Conservation (phyloP, 2,329 filamentous ascomycete species). For the Sclerotinia spermophila region DNA sequence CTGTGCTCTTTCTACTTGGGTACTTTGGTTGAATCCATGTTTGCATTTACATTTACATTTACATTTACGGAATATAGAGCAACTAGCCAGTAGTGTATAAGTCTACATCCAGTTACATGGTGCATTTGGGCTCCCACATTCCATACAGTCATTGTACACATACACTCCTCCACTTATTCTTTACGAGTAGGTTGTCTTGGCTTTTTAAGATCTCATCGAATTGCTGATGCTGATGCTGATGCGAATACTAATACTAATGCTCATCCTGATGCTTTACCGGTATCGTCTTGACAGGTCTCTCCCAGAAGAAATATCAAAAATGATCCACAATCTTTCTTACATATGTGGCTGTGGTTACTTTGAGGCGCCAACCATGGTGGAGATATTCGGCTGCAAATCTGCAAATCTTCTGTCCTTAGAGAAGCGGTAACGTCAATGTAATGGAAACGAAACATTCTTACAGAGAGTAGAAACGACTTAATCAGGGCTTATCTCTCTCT, state of each 20-base stretch:
- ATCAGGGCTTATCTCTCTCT: neutral
- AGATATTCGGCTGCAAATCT: neutral
- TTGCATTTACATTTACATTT: neutral
- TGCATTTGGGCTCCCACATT: constrained; percentile 7
- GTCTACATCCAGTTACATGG: too few species aligned
- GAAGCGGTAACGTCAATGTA: neutral
- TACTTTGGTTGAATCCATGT: neutral
- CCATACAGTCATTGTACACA: too few species aligned
- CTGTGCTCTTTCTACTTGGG: neutral
- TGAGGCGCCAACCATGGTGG: constrained; percentile 6
- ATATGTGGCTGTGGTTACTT: neutral
- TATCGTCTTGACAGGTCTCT: constrained; percentile 9
- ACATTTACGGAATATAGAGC: neutral
- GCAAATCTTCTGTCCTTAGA: constrained; percentile 7
- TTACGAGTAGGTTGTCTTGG: neutral
- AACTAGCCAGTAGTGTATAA: neutral
- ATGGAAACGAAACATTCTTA: constrained; percentile 1
- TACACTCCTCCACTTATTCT: neutral
- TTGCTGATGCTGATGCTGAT: neutral
- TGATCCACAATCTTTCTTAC: neutral
- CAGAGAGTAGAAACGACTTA: constrained; percentile 10
- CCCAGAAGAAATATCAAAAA: neutral
- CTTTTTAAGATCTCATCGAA: neutral
- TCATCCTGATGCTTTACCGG: neutral
- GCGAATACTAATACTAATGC: neutral